These are phyloP conservation scores for Vanderwaltozyma yarrowii DNA, from an alignment of 805 yeast species.

Conservation along the genomic window DNA sequence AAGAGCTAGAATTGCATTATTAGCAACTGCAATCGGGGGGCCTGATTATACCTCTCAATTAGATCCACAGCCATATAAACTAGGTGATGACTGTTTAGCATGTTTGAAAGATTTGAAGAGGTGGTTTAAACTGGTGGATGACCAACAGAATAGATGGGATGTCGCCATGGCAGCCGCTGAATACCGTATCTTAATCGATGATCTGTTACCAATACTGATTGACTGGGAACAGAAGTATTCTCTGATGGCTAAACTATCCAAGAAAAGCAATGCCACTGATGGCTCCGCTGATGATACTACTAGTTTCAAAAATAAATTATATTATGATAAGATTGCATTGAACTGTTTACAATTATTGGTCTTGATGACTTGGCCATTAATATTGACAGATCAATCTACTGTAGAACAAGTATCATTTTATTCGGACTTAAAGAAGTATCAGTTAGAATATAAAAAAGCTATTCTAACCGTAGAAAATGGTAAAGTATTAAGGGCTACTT, in stretches of 20 bases:
- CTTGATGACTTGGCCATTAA: constrained; percentile 77
- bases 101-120: constrained; percentile 80
- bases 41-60: constrained; percentile 50
- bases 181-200: constrained; percentile 60
- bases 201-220: constrained; percentile 61
- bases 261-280: constrained; percentile 16
- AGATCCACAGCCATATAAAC: constrained; percentile 48
- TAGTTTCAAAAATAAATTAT: constrained; percentile 19
- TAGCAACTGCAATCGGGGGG: constrained; percentile 89
- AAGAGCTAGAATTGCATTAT: constrained; percentile 65
- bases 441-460: constrained; percentile 58
- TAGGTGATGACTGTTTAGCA: constrained; percentile 71
- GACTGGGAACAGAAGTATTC: constrained; percentile 50
- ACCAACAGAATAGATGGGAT: constrained; percentile 53
- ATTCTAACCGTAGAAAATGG: constrained; percentile 52
- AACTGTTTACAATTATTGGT: constrained; percentile 73
- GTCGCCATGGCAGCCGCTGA: constrained; percentile 86
- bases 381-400: constrained; percentile 49
- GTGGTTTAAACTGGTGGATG: constrained; percentile 83
- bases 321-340: constrained; percentile 51
- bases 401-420: constrained; percentile 47
- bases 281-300: constrained; percentile 13
- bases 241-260: constrained; percentile 12
- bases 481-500: constrained; percentile 53
- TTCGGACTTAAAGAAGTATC: constrained; percentile 54